Percentiles rank a stretch among this genome's conserved stretches.
These are phyloP conservation scores for Zoysia pacifica DNA, from an alignment of 176 grass and related monocot genomes.

Conservation along the genomic window DNA sequence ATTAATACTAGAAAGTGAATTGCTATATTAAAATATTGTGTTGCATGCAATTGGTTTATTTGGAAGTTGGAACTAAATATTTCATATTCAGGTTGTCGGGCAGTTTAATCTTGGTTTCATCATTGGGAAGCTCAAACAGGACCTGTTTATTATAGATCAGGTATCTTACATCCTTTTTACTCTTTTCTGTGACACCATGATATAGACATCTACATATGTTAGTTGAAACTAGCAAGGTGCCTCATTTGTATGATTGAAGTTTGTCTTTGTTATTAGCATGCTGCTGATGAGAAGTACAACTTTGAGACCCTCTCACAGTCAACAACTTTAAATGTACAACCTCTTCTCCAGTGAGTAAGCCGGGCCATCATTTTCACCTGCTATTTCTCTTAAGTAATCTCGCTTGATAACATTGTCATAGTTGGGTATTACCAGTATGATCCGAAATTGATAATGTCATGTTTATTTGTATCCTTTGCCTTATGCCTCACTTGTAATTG, in stretches of 20 bases:
- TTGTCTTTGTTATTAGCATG: slow-evolving; percentile 69
- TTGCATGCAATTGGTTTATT: slow-evolving; percentile 20
- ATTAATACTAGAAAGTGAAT: background rate
- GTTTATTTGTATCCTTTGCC: slow-evolving; percentile 13
- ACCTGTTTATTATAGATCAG: slow-evolving; percentile 99
- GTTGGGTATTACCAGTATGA: slow-evolving; percentile 2
- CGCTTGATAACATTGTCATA: background rate
- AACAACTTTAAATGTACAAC: slow-evolving; percentile 90
- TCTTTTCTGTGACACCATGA: background rate
- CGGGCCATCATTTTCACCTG: slow-evolving; percentile 36
- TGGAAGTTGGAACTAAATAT: slow-evolving; percentile 18
- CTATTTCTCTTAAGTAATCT: slow-evolving; percentile 33
- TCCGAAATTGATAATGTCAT: slow-evolving; percentile 1
- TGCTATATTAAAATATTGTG: background rate
- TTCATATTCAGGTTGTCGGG: slow-evolving; percentile 74
- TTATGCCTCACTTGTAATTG: slow-evolving; percentile 22
- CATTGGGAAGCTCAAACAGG: slow-evolving; percentile 81
- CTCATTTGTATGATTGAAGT: slow-evolving; percentile 24
- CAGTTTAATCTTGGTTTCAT: slow-evolving; percentile 99
- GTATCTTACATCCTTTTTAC: slow-evolving; percentile 47
- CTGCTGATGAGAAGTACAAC: slow-evolving; percentile 98
- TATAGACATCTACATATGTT: slow-evolving; percentile 31
- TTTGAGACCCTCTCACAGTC: slow-evolving; percentile 90
- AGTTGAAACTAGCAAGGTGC: slow-evolving; percentile 41
- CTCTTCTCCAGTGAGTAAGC: slow-evolving; percentile 86